phyloP scores from a whole-genome alignment of 495 filamentous ascomycete genomes.

The Aspergillus carlsbadensis region DNA sequence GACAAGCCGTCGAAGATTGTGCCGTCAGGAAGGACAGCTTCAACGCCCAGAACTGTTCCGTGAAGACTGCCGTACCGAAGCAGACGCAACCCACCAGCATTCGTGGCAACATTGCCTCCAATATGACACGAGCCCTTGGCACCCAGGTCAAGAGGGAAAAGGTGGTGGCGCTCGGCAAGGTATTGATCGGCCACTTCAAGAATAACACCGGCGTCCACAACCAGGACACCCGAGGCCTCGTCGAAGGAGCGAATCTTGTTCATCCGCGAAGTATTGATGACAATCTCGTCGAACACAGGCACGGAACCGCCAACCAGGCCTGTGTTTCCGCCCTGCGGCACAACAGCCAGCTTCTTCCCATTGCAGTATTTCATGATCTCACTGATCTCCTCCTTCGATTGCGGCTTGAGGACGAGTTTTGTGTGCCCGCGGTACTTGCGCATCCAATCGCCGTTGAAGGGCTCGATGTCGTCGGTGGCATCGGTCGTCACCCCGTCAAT shows the following conservation, averaged over 20 bases:
- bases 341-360: slow-evolving; percentile 82
- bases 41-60: slow-evolving; percentile 86
- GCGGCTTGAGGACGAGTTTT: slow-evolving; percentile 81
- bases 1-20: slow-evolving; percentile 86
- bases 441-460: slow-evolving; percentile 99
- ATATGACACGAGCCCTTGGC: slow-evolving; percentile 98
- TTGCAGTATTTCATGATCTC: slow-evolving; percentile 91
- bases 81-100: slow-evolving; percentile 87
- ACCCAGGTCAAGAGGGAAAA: slow-evolving; percentile 93
- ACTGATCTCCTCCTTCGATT: slow-evolving; percentile 79
- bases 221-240: slow-evolving; percentile 84
- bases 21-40: slow-evolving; percentile 90
- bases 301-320: slow-evolving; percentile 93
- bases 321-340: slow-evolving; percentile 97
- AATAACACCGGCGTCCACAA: slow-evolving; percentile 87
- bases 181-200: slow-evolving; percentile 84
- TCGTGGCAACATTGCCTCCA: slow-evolving; percentile 97
- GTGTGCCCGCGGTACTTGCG: slow-evolving; percentile 94
- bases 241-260: slow-evolving; percentile 90
- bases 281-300: slow-evolving; percentile 96
- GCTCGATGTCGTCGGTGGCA: slow-evolving; percentile 75
- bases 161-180: slow-evolving; percentile 72
- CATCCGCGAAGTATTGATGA: slow-evolving; percentile 85
- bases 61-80: slow-evolving; percentile 93
- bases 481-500: slow-evolving; percentile 77